phyloP scores from a whole-genome alignment of 495 filamentous ascomycete genomes.

The Hyphodiscus hymeniophilus region DNA sequence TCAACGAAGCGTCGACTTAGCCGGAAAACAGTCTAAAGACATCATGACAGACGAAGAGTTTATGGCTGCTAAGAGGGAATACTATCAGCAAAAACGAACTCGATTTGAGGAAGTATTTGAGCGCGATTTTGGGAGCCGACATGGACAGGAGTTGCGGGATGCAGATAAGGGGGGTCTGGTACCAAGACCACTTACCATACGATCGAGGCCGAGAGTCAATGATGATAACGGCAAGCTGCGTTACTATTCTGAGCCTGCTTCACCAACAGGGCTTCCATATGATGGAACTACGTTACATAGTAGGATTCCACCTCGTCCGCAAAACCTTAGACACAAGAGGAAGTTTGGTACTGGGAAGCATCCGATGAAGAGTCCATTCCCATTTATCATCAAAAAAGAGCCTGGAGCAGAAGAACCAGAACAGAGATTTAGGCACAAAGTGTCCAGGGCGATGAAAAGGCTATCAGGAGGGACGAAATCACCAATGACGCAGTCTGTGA shows the following conservation, averaged over 20 bases:
- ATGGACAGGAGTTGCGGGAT: not conserved
- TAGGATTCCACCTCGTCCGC: not conserved
- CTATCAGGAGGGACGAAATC: not conserved
- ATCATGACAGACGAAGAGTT: not conserved
- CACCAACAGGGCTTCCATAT: not conserved
- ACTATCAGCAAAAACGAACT: not conserved
- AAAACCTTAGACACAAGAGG: not conserved
- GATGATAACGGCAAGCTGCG: not conserved
- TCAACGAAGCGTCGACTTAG: not conserved
- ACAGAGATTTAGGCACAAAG: not conserved
- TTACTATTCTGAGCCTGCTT: not conserved
- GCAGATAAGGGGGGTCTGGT: not conserved
- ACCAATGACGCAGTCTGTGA: not conserved
- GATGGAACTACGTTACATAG: not conserved
- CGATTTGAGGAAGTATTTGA: not conserved
- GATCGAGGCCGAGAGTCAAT: not conserved
- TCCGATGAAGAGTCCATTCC: slow-evolving; percentile 13
- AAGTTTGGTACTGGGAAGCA: slow-evolving; percentile 7
- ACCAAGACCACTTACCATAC: slow-evolving; percentile 1
- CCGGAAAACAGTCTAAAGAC: not conserved
- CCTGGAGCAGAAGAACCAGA: not conserved
- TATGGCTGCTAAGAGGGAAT: no score
- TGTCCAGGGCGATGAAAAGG: not conserved
- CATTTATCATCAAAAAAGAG: slow-evolving; percentile 1
- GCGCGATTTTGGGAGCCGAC: not conserved